Evolutionary conservation across 306 rosid genomes (phyloP), one percentile per base, ranked within the genome.

Genomic region (Vigna reflexopilosa): DNA sequence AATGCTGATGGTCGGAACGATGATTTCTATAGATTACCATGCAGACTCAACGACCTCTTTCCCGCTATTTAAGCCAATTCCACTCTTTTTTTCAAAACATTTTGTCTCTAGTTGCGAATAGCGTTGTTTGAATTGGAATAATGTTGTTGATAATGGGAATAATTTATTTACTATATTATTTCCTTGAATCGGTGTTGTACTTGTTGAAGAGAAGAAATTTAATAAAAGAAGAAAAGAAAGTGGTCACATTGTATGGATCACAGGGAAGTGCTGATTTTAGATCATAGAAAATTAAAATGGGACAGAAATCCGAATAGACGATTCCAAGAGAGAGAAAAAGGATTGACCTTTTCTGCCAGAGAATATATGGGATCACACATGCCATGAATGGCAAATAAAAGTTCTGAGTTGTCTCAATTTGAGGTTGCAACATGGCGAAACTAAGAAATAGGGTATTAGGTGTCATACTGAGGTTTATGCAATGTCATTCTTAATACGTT

Each of bases 21-120:
- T 67, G 96, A 93, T 56, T 90, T 90, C 89, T 90, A 90, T 67
- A 84, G 81, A 34, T 77, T 90, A 40, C 91, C 92, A 2, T 87
- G 84, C 82, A 79, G 77, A 13, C 77, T 90, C 28, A 52, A 86
- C 49, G 84, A 81, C 73, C 68, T 85, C 44, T 91, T 89, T 75
- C 91, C 90, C 6, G 74, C 94, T 9, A 50, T 83, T 40, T 84
- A 77, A 86, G 57, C 13, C 14, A 10, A 6, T 20, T 20, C 17
- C 45, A 34, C 30, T 6, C 7, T 36, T n/a, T 44, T 48, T 8
- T 10, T 42, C n/a, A 19, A 59, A 49, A 30, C n/a, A 16, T 28
- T n/a, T 44, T 30, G 3, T 17, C 2, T 56, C 1, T 58, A 30
- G 16, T 78, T 68, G 69, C 76, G 30, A 26, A 19, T 30, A 9